Evolutionary conservation across 345 rosid species (phyloP).

Genomic region (Aquilaria malaccensis): DNA sequence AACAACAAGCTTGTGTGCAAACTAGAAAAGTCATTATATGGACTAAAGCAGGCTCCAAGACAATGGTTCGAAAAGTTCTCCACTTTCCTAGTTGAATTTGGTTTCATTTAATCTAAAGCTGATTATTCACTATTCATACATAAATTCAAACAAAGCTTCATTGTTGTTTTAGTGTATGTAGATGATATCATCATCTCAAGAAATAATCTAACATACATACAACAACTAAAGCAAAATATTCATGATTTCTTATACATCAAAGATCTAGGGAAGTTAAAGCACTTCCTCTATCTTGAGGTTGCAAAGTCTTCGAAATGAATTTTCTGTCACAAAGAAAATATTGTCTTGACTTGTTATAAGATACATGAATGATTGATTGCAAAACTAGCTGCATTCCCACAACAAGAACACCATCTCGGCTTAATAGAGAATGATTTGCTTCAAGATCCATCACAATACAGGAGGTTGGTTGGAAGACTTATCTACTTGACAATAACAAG

Average conservation of each 20-base stretch:
- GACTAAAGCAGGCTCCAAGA: background rate
- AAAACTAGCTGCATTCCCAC: background rate
- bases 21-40: background rate
- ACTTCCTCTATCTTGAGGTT: slow-evolving; percentile 11
- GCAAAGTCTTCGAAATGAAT: background rate
- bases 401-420: background rate
- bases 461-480: slow-evolving; percentile 4
- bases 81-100: background rate
- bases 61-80: background rate
- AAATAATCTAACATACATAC: background rate
- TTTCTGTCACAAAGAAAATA: background rate
- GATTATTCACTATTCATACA: slow-evolving; percentile 3
- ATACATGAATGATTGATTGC: background rate
- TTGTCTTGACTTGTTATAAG: slow-evolving; percentile 3
- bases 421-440: background rate
- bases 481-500: slow-evolving; percentile 10
- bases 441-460: background rate
- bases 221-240: background rate
- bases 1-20: background rate
- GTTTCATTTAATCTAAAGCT: background rate
- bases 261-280: slow-evolving; percentile 3
- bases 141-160: background rate
- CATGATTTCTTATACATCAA: slow-evolving; percentile 1
- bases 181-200: slow-evolving; percentile 9
- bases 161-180: background rate